Conservation (phyloP, 129 eudicot species). For the Rutidosis leptorrhynchoides region DNA sequence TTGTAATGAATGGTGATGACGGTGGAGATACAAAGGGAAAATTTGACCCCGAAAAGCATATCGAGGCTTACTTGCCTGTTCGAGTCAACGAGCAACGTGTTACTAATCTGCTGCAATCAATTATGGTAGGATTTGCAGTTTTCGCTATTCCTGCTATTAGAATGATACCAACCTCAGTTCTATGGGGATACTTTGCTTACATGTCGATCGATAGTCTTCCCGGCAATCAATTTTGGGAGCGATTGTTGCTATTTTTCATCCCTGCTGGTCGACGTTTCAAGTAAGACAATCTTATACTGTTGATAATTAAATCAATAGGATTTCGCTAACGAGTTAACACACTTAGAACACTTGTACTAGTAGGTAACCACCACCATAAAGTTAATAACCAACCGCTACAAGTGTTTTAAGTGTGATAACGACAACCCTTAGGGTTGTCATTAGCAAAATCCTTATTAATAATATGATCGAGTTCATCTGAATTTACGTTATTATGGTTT, state of each 20-base stretch:
- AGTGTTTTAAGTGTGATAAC: no score
- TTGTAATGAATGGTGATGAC: conserved; percentile 49
- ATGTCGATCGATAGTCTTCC: conserved; percentile 81
- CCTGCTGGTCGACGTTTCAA: conserved; percentile 59
- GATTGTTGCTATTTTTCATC: conserved; percentile 59
- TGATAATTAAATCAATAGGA: no score
- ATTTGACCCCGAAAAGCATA: conserved; percentile 63
- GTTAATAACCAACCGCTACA: no score
- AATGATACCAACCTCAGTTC: conserved; percentile 66
- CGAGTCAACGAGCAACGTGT: conserved; percentile 75
- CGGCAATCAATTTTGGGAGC: conserved; percentile 79
- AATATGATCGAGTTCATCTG: neutral
- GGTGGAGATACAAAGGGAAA: conserved; percentile 40
- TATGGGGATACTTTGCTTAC: conserved; percentile 77
- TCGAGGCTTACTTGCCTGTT: conserved; percentile 66
- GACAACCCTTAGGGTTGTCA: no score
- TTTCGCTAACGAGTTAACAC: no score
- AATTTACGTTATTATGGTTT: conserved; percentile 17
- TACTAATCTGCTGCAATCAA: conserved; percentile 62
- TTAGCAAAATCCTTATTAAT: no score
- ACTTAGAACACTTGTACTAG: no score
- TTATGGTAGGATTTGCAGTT: conserved; percentile 52
- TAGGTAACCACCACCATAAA: no score
- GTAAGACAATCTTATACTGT: no score
- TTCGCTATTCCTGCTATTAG: conserved; percentile 58